These are phyloP conservation scores for Cercospora nicotianae DNA, from an alignment of 2,329 filamentous ascomycete species.

Conservation along the genomic window DNA sequence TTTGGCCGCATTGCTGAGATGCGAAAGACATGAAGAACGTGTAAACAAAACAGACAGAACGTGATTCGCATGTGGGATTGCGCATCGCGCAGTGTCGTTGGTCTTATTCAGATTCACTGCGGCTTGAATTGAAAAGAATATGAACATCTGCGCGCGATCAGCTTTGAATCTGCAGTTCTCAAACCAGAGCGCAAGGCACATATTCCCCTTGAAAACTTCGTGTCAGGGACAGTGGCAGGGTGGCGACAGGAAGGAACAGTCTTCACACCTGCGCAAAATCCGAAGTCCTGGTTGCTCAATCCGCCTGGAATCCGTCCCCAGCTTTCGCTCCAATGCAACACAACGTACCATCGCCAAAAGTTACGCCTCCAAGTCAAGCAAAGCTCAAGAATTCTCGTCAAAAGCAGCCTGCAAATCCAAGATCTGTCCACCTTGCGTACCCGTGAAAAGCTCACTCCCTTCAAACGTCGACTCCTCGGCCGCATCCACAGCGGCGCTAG, in stretches of 20 bases:
- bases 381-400: slow-evolving; percentile 10
- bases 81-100: too few relatives aligned
- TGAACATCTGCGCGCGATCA: too few relatives aligned
- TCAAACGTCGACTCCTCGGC: slow-evolving; percentile 40
- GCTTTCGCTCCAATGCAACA: neutral
- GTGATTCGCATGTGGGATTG: too few relatives aligned
- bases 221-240: neutral
- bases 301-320: neutral
- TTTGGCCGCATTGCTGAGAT: slow-evolving; percentile 7
- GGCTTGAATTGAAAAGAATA: too few relatives aligned
- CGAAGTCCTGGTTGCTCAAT: neutral
- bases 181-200: neutral
- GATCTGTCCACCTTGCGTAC: slow-evolving; percentile 34
- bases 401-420: slow-evolving; percentile 16
- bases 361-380: neutral
- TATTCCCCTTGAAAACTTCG: neutral
- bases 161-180: neutral
- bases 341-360: neutral
- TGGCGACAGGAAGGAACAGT: neutral
- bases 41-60: neutral
- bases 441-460: slow-evolving; percentile 42
- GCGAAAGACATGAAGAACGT: slow-evolving; percentile 21
- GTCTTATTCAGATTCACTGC: too few relatives aligned
- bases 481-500: neutral
- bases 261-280: neutral